Evolutionary conservation across 441 rosid species (phyloP).

Genomic region (Oxalis stricta): DNA sequence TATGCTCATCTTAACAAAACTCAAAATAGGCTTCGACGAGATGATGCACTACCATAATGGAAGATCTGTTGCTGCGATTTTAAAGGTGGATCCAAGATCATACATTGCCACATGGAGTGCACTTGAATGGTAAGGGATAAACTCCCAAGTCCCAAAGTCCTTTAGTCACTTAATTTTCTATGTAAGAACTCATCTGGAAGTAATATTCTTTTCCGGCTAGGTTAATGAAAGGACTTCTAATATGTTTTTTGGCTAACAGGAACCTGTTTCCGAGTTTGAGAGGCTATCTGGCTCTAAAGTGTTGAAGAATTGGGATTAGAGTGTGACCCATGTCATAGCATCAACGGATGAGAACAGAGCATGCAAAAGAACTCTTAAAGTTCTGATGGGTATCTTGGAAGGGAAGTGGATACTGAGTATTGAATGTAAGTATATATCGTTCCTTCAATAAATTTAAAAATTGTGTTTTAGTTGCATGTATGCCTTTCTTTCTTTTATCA

Average conservation of each 20-base stretch:
- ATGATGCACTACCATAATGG: conserved; percentile 65
- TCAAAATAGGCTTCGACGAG: conserved; percentile 62
- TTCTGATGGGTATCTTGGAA: conserved; percentile 75
- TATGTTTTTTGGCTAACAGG: conserved; percentile 32
- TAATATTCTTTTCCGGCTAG: background rate
- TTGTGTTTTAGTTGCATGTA: no score
- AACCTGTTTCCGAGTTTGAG: conserved; percentile 38
- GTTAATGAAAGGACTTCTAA: background rate
- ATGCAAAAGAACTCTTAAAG: conserved; percentile 77
- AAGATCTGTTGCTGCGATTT: conserved; percentile 47
- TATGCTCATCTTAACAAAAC: conserved; percentile 7
- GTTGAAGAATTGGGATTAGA: conserved; percentile 49
- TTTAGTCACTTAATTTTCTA: background rate
- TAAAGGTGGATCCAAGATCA: conserved; percentile 36
- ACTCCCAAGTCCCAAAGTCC: background rate
- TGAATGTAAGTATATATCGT: conserved; percentile 74
- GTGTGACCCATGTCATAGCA: conserved; percentile 73
- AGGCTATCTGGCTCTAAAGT: conserved; percentile 35
- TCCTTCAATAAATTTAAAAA: no score
- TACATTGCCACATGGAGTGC: conserved; percentile 75
- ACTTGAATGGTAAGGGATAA: conserved; percentile 65
- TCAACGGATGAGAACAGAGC: conserved; percentile 76
- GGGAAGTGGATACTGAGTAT: conserved; percentile 83
- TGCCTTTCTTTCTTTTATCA: no score
- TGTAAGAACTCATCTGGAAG: conserved; percentile 17